Evolutionary conservation across 2,329 filamentous ascomycete species (phyloP), one percentile per base, ranked within the genome.

Genomic region (Penicillium sp.): DNA sequence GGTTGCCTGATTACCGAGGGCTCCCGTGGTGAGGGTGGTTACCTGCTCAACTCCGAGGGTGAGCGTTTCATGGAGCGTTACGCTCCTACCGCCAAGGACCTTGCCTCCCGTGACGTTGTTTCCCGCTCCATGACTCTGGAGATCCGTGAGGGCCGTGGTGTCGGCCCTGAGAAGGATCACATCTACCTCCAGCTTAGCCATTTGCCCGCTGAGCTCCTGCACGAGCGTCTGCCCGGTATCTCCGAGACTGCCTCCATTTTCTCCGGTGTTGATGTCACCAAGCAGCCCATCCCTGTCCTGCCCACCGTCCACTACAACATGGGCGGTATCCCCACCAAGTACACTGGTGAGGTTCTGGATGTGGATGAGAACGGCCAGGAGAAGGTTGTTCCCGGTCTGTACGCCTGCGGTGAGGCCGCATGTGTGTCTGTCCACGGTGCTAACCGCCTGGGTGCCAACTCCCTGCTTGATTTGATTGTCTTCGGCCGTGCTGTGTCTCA

Each of bases 31-130:
- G 94, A 97, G 83, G 93, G 93, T 83, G 93, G 93, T 71, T 97
- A 97, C 76, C 86, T 99, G 49, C 85, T 97, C 65, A 99, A 99
- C 85, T 91, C 90, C 6, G 90, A 97, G 82, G 93, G 93, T 80
- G 94, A 97, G 81, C 89, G 93, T 70, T 99, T 99, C 80, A 99
- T 99, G 93, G 93, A 97, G 80, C 87, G 93, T 72, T 99, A 99
- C 73, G 93, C 93, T 41, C 93, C 93, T 56, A 97, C 93, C 48
- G 93, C 93, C 67, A 97, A 97, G 86, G 93, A 99, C 86, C 84
- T 99, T 72, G 93, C 93, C 61, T 91, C 87, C 68, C 91, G 93
- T 77, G 93, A 99, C 70, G 94, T 97, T 65, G 93, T 97, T 63
- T 96, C 91, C 60, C 89, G 94, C 73, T 96, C 91, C 60, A 99